Base-by-base conservation (phyloP, 2,329 filamentous ascomycete genomes). In the Colletotrichum chlorophyti region DNA sequence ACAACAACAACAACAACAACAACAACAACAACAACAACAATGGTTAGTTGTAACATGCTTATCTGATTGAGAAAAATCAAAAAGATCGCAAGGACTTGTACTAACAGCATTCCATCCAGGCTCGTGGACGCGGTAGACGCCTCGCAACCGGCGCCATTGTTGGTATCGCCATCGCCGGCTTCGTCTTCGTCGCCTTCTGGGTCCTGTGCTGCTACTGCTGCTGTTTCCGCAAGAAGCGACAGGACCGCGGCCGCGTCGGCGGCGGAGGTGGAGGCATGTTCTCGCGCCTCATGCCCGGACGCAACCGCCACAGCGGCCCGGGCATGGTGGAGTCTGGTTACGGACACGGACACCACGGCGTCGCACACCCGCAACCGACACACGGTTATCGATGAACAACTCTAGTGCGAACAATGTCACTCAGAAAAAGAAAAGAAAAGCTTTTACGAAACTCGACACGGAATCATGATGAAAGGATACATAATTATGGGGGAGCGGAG, bases 91-190 rank as follows among this genome's bases (percentile, higher is more conserved):
- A 19, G 10, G 10, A 17, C 34, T 29, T 14, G 11, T 3, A 12
- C 21, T 32, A 21, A 41, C 27, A n/a, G 4, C 5, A 12, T 17
- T 4, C 9, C 10, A 10, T 3, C 6, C 24, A 60, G 57, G 37
- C 59, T 17, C 27, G 32, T 19, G 46, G 53, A 42, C 58, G 58
- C 5, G 45, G 61, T 45, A 49, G 58, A 46, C 61, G 61, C 40
- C 53, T 61, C n/a, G 61, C 61, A 14, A 61, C 58, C 12, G 58
- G 61, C 21, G 61, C 53, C 10, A 59, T 63, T 26, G 27, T 63
- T 35, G 61, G 61, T 11, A 59, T 63, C 23, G 61, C 58, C 41
- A 63, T 63, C 10, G 58, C 53, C 19, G 53, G 58, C 6, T 61
- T 61, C 15, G 5, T 60, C 15, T 60, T 62, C 10, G 26, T 55